Conservation (phyloP, 169 alveolate genomes). For the Prorocentrum cordatum region DNA sequence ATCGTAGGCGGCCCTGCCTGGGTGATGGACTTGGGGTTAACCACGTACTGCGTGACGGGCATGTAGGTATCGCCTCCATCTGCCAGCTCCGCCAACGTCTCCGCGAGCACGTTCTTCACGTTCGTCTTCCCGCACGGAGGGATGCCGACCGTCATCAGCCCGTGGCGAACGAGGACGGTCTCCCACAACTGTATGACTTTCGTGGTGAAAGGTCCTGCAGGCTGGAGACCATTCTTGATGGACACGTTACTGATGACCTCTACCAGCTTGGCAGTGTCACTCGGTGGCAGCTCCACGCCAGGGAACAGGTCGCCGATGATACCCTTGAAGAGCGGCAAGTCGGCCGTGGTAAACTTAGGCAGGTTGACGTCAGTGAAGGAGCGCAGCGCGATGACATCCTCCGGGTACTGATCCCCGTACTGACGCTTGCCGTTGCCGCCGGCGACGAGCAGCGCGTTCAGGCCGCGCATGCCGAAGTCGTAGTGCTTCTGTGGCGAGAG, state of each 20-base stretch:
- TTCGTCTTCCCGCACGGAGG: conserved; percentile 84
- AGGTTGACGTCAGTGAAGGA: conserved; percentile 85
- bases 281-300: conserved; percentile 79
- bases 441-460: conserved; percentile 86
- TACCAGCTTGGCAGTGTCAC: conserved; percentile 77
- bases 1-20: too few species aligned
- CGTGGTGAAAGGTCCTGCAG: conserved; percentile 73
- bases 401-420: conserved; percentile 75
- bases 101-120: conserved; percentile 76
- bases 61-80: conserved; percentile 75
- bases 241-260: conserved; percentile 73
- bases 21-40: conserved; percentile 86
- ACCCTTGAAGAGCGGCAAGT: conserved; percentile 83
- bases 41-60: conserved; percentile 75
- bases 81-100: conserved; percentile 73
- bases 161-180: conserved; percentile 87
- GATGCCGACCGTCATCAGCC: conserved; percentile 87
- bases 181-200: conserved; percentile 83
- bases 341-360: conserved; percentile 86
- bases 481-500: conserved; percentile 85
- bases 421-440: conserved; percentile 85
- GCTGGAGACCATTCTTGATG: conserved; percentile 68
- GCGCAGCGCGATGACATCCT: conserved; percentile 78
- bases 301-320: conserved; percentile 91
- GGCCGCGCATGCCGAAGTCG: conserved; percentile 90